These are phyloP conservation scores for Gracilaria gracilis DNA, from an alignment of 23 red algal genomes.

Conservation along the genomic window DNA sequence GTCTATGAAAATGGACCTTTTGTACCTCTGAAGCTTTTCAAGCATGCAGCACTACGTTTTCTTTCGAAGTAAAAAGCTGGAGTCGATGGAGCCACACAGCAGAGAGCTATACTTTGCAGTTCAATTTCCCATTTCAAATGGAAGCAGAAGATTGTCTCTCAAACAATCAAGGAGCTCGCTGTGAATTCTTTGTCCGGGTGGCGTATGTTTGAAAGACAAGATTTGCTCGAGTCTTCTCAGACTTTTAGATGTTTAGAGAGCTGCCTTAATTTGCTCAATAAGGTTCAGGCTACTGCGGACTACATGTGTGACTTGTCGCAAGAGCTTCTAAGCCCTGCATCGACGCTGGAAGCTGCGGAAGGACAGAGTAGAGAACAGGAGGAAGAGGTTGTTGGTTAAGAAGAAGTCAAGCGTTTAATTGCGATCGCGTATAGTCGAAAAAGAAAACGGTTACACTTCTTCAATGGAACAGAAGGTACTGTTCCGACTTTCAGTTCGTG, in stretches of 20 bases:
- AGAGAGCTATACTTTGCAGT: not conserved
- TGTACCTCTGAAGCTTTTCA: conserved; percentile 25
- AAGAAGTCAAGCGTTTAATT: conserved; percentile 20
- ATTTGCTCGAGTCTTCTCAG: conserved; percentile 11
- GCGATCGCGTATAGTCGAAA: conserved; percentile 12
- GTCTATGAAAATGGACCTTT: not conserved
- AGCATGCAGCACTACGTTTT: not conserved
- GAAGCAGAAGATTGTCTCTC: conserved; percentile 34
- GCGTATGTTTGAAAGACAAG: conserved; percentile 20
- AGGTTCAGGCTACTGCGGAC: conserved; percentile 22
- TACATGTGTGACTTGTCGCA: conserved; percentile 34
- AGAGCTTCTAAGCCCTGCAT: conserved; percentile 23
- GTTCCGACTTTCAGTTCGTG: conserved; percentile 31
- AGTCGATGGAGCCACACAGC: conserved; percentile 35
- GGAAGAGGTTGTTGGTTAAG: conserved; percentile 5
- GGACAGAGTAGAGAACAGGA: not conserved
- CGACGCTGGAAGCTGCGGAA: not conserved
- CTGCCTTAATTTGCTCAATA: conserved; percentile 24
- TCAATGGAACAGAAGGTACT: conserved; percentile 24
- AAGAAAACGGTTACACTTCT: conserved; percentile 38
- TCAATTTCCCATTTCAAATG: conserved; percentile 39
- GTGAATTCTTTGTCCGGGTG: conserved; percentile 26
- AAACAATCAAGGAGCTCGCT: conserved; percentile 9
- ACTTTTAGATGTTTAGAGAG: conserved; percentile 22
- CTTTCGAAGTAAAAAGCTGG: conserved; percentile 40